Percentiles rank a stretch among this genome's conserved stretches.
Evolutionary conservation across 441 rosid genomes (phyloP).

Genomic region (Cnidoscolus chayamansa): DNA sequence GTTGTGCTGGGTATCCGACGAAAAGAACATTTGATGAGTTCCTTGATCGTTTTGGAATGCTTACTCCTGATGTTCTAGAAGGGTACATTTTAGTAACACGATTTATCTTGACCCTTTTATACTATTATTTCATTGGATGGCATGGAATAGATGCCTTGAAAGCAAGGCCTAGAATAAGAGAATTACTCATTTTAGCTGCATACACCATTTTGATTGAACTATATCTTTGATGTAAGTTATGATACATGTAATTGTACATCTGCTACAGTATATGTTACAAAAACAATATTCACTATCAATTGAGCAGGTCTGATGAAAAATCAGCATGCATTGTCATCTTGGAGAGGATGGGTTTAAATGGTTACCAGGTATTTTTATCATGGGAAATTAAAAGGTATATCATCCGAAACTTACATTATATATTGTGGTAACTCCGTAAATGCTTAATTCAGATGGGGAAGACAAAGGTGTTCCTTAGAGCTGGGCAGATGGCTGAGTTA

Average conservation of each 20-base stretch:
- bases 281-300: not conserved
- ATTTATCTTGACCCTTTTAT: not conserved
- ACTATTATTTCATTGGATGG: not conserved
- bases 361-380: constrained; percentile 70
- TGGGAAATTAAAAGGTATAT: constrained; percentile 10
- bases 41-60: constrained; percentile 80
- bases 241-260: not conserved
- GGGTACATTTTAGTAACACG: constrained; percentile 26
- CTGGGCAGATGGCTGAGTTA: constrained; percentile 97
- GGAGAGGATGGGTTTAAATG: constrained; percentile 70
- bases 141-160: not conserved
- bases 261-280: not conserved
- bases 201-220: not conserved
- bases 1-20: constrained; percentile 96
- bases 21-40: constrained; percentile 84
- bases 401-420: not conserved
- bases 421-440: not conserved
- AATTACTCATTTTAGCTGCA: not conserved
- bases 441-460: constrained; percentile 71
- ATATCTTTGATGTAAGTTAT: not conserved
- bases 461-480: constrained; percentile 87
- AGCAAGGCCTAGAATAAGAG: constrained; percentile 3
- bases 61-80: constrained; percentile 75
- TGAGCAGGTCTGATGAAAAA: constrained; percentile 70
- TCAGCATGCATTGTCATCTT: constrained; percentile 77